These are phyloP conservation scores for Boletus sp. DNA, from an alignment of 768 basidiomycete genomes.

Conservation along the genomic window DNA sequence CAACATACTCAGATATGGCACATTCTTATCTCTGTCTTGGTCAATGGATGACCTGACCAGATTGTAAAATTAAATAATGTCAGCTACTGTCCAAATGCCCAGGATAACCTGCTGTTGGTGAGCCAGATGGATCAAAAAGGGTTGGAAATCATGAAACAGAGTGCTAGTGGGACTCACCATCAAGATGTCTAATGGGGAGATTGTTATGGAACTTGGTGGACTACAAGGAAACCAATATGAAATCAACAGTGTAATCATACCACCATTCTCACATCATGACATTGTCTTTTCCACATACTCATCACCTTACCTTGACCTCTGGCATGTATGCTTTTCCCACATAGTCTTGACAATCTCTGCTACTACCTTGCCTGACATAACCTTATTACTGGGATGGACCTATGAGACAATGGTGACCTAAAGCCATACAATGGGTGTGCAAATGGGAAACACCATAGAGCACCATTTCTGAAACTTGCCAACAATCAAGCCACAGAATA, in stretches of 20 bases:
- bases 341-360: constrained; percentile 7
- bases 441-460: constrained; percentile 12
- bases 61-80: constrained; percentile 8
- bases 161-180: neutral
- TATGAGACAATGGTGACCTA: neutral
- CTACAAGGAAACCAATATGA: constrained; percentile 7
- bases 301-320: constrained; percentile 6
- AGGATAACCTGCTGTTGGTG: constrained; percentile 3
- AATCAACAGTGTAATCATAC: constrained; percentile 4
- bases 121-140: constrained; percentile 2
- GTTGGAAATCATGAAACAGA: constrained; percentile 5
- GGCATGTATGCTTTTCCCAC: constrained; percentile 5
- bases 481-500: neutral
- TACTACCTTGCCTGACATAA: constrained; percentile 6
- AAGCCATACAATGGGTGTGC: constrained; percentile 5
- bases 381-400: constrained; percentile 3
- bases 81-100: constrained; percentile 8
- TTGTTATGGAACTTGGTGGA: constrained; percentile 6
- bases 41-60: neutral
- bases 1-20: neutral
- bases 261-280: neutral
- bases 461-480: neutral
- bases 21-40: neutral
- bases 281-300: neutral
- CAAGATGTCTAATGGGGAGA: neutral